A percentile compares a stretch with the other conserved stretches of the same genome.
Evolutionary conservation across 108 stramenopile species (phyloP).

Genomic region (Cylindrotheca fusiformis): DNA sequence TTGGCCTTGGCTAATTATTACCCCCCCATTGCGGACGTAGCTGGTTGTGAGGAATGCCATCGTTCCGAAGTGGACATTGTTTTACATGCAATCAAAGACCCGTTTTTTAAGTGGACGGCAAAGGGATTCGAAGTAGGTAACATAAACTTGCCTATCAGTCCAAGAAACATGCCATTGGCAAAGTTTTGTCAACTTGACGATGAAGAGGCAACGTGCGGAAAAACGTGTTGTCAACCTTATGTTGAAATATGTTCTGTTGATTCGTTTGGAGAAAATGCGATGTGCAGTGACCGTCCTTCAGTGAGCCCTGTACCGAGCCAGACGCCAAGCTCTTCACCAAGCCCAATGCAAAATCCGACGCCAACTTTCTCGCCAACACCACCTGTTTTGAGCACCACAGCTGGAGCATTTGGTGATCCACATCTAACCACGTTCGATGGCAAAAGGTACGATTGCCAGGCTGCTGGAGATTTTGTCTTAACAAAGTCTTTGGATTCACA

Average conservation of each 20-base stretch:
- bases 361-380: neutral
- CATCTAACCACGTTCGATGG: constrained; percentile 10
- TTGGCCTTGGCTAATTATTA: too few relatives aligned
- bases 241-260: neutral
- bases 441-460: constrained; percentile 1
- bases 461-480: constrained; percentile 1
- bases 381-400: neutral
- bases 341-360: neutral
- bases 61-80: neutral
- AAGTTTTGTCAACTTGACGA: neutral
- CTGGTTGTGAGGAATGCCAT: neutral
- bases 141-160: neutral
- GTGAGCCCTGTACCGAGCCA: neutral
- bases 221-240: neutral
- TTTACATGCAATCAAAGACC: neutral
- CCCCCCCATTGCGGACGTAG: too few relatives aligned
- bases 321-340: neutral
- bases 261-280: neutral
- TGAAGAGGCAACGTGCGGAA: neutral
- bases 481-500: neutral
- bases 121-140: neutral
- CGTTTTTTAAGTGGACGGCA: neutral
- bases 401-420: constrained; percentile 8
- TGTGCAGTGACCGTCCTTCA: neutral
- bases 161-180: neutral